Evolutionary conservation across 2,329 filamentous ascomycete species (phyloP).

Genomic region (Epichloe festucae): DNA sequence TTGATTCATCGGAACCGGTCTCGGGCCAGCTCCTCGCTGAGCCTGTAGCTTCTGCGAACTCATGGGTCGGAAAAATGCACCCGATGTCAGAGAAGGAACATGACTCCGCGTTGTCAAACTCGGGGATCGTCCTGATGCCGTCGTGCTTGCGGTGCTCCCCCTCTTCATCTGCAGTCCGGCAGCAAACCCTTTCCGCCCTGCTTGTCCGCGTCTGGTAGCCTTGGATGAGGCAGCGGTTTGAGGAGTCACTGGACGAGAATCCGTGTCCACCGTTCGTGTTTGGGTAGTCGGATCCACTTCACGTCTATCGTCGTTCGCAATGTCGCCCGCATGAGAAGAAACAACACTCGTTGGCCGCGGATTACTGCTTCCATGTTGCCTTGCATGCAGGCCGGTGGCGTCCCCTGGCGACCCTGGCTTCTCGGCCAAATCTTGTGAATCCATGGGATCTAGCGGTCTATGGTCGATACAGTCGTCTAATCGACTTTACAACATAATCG

Average conservation of each 20-base stretch:
- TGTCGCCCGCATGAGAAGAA: slow-evolving; percentile 59
- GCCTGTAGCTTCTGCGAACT: slow-evolving; percentile 90
- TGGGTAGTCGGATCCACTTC: slow-evolving; percentile 22
- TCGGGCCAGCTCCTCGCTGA: slow-evolving; percentile 53
- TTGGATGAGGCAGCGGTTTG: slow-evolving; percentile 31
- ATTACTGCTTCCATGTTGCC: slow-evolving; percentile 20
- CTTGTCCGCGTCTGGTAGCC: slow-evolving; percentile 39
- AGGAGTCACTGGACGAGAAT: slow-evolving; percentile 42
- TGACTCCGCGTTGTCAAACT: slow-evolving; percentile 72
- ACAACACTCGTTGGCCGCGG: slow-evolving; percentile 50
- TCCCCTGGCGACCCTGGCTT: slow-evolving; percentile 25
- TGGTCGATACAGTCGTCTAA: not conserved
- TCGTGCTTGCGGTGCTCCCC: slow-evolving; percentile 28
- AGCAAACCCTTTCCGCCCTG: slow-evolving; percentile 38
- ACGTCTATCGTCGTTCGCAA: slow-evolving; percentile 43
- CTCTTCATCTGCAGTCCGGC: slow-evolving; percentile 32
- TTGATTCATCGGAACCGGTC: slow-evolving; percentile 30
- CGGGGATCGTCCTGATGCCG: slow-evolving; percentile 33
- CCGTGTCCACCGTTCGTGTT: slow-evolving; percentile 27
- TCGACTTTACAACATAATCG: slow-evolving; percentile 10
- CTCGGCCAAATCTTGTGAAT: slow-evolving; percentile 22
- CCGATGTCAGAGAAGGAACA: slow-evolving; percentile 75
- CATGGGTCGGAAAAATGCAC: slow-evolving; percentile 93
- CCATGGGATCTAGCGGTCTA: slow-evolving; percentile 18
- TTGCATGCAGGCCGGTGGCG: slow-evolving; percentile 25